Evolutionary conservation across 2,329 filamentous ascomycete genomes (phyloP), one percentile per base, ranked within the genome.

Genomic region (Paecilomyces sp.): DNA sequence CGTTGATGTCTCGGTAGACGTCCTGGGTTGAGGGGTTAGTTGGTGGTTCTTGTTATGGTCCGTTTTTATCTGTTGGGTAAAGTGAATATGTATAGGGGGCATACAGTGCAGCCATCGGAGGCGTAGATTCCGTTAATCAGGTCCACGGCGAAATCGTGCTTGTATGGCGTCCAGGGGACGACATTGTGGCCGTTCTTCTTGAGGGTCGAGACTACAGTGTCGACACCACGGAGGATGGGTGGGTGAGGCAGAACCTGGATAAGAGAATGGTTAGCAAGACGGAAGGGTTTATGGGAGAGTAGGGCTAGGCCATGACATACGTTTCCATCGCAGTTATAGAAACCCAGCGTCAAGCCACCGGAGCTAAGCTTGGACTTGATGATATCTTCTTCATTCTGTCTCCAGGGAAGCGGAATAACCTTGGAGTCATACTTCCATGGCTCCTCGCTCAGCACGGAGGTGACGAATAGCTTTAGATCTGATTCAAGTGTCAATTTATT

Each of bases 401-500:
- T 62, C 75, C 74, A 77, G 5, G 73, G 72, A 18, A 77, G 63
- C 0, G 71, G 70, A 2, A 74, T 60, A 1, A 73, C 70, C 50
- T 69, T 71, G 7, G 73, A 66, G 34, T 76, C 74, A 57, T 72
- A 65, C n/a, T 64, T 60, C 75, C 75, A 78, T 2, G 75, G 73
- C 57, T 74, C 63, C 22, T 68, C 55, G 2, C 63, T 64, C 3
- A 78, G 60, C 1, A 79, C 67, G 0, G 70, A 58, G 54, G 67
- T 70, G 60, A 74, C 64, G 33, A 74, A 66, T 13, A 71, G 55
- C 54, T 61, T 64, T 18, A 73, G 47, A 55, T 65, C 63, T 55
- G 41, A 24, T 22, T 28, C 28, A 9, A 54, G 51, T 22, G 54
- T 62, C 15, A 63, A 54, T 3, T 22, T 34, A 56, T 57, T 51